Base-by-base conservation (phyloP, 306 rosid species). In the Prunus mira region DNA sequence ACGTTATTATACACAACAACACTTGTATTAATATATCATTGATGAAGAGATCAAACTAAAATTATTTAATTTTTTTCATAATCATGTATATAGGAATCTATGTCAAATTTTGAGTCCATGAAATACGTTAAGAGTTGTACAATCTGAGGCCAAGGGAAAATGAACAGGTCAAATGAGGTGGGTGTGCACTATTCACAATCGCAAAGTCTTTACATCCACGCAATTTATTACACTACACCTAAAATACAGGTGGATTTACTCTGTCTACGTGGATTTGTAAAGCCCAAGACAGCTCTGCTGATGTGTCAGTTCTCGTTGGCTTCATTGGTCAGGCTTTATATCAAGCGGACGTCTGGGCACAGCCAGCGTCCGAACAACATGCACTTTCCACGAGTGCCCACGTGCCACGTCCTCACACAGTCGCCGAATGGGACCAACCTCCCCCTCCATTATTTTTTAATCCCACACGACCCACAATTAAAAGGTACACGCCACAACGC, bases 321-420 rank as follows among this genome's bases (percentile, higher is more conserved):
- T 52, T 71, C 30, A 80, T 60, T 70, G 81, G 86, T 51, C 66
- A 65, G 19, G 71, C 43, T 12, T 82, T 46, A 10, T 65, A 15
- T 57, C 4, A 17, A 73, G 78, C 88, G 9, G 20, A 55, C 22
- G 88, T 71, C 24, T 24, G 14, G 25, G 12, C 66, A 54, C 85
- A 47, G 82, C 32, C 84, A 22, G 63, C 85, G 22, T 72, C 73
- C 75, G 77, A 19, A 54, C n/a, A 47, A 72, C 91, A 77, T 77
- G 78, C 87, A 80, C 78, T 81, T 82, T 84, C 81, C 88, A 68
- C 82, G 57, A 77, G 88, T 62, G 0, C 0, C 4, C 91, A 71
- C 87, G 84, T 76, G 81, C 77, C 81, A 9, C 11, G 22, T 5
- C 4, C 27, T 43, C n/a, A 2, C 72, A 0, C 14, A 3, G 62